Percentiles rank a stretch among this genome's conserved stretches.
Conservation (phyloP, 306 rosid species). For the Casuarina glauca region DNA sequence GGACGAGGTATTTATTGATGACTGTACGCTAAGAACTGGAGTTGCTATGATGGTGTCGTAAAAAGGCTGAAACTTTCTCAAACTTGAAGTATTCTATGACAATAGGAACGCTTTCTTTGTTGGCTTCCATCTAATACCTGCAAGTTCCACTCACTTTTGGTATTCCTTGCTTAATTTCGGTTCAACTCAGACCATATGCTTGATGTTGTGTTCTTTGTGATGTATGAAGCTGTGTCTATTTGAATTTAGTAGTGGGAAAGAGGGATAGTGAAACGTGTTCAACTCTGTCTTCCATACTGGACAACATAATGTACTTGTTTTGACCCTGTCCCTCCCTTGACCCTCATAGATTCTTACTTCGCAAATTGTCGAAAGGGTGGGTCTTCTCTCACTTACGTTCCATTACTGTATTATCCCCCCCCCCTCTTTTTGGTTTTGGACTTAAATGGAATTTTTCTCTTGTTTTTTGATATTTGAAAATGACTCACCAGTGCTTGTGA, state of each 20-base stretch:
- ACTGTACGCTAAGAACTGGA: too few relatives aligned
- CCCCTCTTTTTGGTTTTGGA: not conserved
- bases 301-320: too few relatives aligned
- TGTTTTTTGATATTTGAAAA: not conserved
- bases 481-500: not conserved
- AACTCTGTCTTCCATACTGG: not conserved
- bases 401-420: not conserved
- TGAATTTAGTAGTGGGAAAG: not conserved
- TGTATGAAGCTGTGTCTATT: not conserved
- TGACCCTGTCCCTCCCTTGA: not conserved
- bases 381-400: not conserved
- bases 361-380: not conserved
- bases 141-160: not conserved
- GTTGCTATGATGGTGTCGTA: too few relatives aligned
- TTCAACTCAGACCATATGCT: not conserved
- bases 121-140: not conserved
- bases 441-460: not conserved
- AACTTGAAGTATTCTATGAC: too few relatives aligned
- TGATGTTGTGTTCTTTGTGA: not conserved
- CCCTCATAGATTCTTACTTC: not conserved
- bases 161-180: not conserved
- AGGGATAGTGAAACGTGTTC: not conserved
- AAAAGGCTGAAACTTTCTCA: too few relatives aligned
- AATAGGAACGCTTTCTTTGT: not conserved
- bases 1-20: too few relatives aligned